These are phyloP conservation scores for Penicillium antarcticum DNA, from an alignment of 495 filamentous ascomycete species.

Conservation along the genomic window DNA sequence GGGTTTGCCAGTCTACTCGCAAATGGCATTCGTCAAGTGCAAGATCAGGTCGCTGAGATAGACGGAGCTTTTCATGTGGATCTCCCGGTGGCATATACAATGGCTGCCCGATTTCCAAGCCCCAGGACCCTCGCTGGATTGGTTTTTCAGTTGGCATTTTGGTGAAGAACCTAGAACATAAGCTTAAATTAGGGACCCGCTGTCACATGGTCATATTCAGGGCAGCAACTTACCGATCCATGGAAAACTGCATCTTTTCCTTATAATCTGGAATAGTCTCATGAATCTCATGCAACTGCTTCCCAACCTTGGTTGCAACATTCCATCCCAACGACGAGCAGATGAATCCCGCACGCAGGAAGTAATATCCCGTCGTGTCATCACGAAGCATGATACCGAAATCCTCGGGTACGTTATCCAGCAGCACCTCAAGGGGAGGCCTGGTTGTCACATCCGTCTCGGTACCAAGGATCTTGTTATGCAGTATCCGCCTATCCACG, in stretches of 20 bases:
- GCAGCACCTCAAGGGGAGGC: constrained; percentile 67
- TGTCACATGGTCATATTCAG: neutral
- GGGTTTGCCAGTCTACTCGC: constrained; percentile 91
- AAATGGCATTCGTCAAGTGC: constrained; percentile 61
- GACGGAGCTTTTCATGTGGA: constrained; percentile 58
- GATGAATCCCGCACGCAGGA: constrained; percentile 73
- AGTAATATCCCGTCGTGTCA: constrained; percentile 67
- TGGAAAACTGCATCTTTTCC: constrained; percentile 84
- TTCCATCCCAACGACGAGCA: constrained; percentile 84
- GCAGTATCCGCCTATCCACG: constrained; percentile 55
- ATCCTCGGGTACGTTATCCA: constrained; percentile 86
- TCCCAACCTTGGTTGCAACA: constrained; percentile 69
- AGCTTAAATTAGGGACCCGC: neutral
- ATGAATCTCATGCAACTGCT: constrained; percentile 73
- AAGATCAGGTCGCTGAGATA: constrained; percentile 54
- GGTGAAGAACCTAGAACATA: constrained; percentile 63
- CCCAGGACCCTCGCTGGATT: constrained; percentile 89
- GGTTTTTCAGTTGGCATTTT: constrained; percentile 71
- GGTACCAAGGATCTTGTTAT: constrained; percentile 68
- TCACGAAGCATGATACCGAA: constrained; percentile 79
- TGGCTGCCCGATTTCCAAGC: constrained; percentile 71
- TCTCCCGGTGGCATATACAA: constrained; percentile 78
- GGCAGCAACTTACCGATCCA: constrained; percentile 64
- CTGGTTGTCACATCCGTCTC: constrained; percentile 59
- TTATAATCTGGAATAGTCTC: constrained; percentile 79